Evolutionary conservation across 2,329 filamentous ascomycete genomes (phyloP), one percentile per base, ranked within the genome.

Genomic region (Diaporthe sp.): DNA sequence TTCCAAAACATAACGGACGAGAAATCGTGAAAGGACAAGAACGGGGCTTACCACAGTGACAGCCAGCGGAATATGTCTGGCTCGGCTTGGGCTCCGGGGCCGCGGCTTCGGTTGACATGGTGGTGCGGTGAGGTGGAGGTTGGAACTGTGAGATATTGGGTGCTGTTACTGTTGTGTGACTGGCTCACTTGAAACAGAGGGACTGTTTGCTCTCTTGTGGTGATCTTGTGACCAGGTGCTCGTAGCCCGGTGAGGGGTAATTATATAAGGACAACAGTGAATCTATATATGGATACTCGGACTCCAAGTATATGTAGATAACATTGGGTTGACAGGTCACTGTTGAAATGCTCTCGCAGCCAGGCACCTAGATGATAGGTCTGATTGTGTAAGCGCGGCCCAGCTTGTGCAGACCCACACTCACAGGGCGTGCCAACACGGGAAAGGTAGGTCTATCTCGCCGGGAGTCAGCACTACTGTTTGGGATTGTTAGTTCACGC

Each of bases 31-130:
- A 31, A 31, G 31, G 31, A 31, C 31, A 31, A 31, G 31, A 7
- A 31, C 1, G 31, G 31, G 31, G 31, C 1, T 85, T 85, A 59
- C 88, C 88, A 80, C 89, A 90, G 79, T 90, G 88, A 77, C 88
- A 91, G 73, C 85, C 86, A 15, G 84, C 87, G 19, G 8, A 9
- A 80, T 91, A 89, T 1, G 85, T 87, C 67, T 77, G 80, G 61
- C 80, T 82, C 5, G 78, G 72, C 68, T 81, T 79, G 9, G 61
- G 31, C 37, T 69, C 70, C 10, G 71, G 28, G 15, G 65, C 15
- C 15, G 51, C 19, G 17, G 61, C 53, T 55, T 37, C 53, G 59
- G 59, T 75, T 22, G 73, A 75, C 74, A 77, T 77, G 55, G 9
- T 49, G 42, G 5, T 65, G 55, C 25, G 28, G 25, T 55, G 70